A percentile compares a stretch with the other conserved stretches of the same genome.
Evolutionary conservation across 2,329 filamentous ascomycete genomes (phyloP).

Genomic region (Clonostachys solani): DNA sequence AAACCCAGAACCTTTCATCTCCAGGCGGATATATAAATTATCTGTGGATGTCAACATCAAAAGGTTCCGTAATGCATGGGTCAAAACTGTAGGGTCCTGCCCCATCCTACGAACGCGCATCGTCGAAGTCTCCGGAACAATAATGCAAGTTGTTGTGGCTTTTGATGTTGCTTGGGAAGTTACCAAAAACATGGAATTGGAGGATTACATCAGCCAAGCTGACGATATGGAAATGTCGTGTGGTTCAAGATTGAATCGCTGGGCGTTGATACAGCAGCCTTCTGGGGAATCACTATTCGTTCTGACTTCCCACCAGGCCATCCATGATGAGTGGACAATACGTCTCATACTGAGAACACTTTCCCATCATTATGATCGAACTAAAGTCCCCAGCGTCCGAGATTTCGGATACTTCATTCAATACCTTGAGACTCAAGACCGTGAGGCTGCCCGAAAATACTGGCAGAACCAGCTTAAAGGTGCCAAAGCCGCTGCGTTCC

Average conservation of each 20-base stretch:
- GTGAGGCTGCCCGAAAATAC: background rate
- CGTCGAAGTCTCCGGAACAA: conserved; percentile 1
- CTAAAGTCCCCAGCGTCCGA: conserved; percentile 12
- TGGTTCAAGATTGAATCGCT: conserved; percentile 5
- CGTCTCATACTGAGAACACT: conserved; percentile 2
- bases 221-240: conserved; percentile 4
- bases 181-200: background rate
- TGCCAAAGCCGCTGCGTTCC: conserved; percentile 4
- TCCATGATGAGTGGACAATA: conserved; percentile 12
- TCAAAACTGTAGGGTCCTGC: conserved; percentile 1
- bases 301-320: conserved; percentile 4
- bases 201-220: background rate
- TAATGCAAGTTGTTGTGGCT: conserved; percentile 2
- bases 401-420: conserved; percentile 34
- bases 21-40: conserved; percentile 14
- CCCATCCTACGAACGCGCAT: conserved; percentile 5
- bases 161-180: conserved; percentile 1
- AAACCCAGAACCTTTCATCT: conserved; percentile 22
- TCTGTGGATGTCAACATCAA: conserved; percentile 7
- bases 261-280: conserved; percentile 2
- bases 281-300: background rate
- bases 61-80: conserved; percentile 17
- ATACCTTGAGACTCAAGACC: conserved; percentile 26
- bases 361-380: background rate
- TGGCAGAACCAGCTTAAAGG: background rate